Evolutionary conservation across 352 stramenopile species (phyloP), one percentile per base, ranked within the genome.

Genomic region (Phytophthora parvispora): DNA sequence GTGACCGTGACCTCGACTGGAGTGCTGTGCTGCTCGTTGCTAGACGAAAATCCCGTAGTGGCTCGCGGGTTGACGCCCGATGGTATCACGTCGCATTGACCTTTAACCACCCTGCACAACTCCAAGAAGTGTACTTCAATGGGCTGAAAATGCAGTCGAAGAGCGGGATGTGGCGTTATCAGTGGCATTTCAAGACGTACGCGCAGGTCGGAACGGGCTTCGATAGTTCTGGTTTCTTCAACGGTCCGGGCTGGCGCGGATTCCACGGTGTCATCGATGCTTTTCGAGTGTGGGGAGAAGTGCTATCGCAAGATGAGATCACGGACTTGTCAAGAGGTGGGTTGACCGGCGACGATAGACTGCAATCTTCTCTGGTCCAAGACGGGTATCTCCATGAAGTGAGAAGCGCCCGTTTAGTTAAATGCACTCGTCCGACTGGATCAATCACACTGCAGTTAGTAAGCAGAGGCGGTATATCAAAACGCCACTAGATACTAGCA

Each of bases 11-110:
- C 57, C 32, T 65, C 62, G 3, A 36, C 47, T 0, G 60, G 64
- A 1, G 73, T 73, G n/a, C 69, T 77, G 7, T 72, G 74, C 34
- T 78, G 76, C 56, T 81, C 69, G 0, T 40, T 84, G 25, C 13
- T 81, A 34, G 53, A 40, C 12, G 20, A 59, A 4, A 29, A 65
- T 20, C 15, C 57, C 3, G 49, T 64, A 0, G 52, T 75, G 22
- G 69, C 59, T 2, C 52, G 42, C 8, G 25, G 51, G 0, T 60
- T 87, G 6, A 43, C 70, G 28, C 29, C 51, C 60, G 53, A 4
- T 87, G 79, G 76, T 83, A 83, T 57, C 74, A 84, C 29, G 32
- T 83, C 47, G 78, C 55, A 7, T 48, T 82, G 16, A 69, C 70
- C 5, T 84, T 76, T 34, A 47, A 76, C 18, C 16, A 58, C 6